phyloP scores from a whole-genome alignment of 2,329 filamentous ascomycete species.

The Epichloe hybrida region DNA sequence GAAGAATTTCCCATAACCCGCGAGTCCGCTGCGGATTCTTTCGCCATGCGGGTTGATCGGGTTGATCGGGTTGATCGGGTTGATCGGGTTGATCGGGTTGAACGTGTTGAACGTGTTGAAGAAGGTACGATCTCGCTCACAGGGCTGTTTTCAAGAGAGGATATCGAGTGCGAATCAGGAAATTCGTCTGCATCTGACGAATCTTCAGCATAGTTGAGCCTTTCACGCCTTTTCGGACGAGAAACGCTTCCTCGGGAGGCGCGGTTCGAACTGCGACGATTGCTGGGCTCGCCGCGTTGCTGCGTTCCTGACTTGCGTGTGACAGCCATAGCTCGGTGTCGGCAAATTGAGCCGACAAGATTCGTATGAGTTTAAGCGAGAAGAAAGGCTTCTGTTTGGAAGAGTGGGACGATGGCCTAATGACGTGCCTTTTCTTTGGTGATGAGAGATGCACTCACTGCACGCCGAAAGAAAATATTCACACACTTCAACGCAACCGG shows the following conservation, averaged over 20 bases:
- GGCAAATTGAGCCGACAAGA: not conserved
- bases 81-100: not conserved
- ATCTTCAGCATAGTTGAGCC: slow-evolving; percentile 5
- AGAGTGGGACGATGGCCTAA: not conserved
- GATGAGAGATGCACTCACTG: not conserved
- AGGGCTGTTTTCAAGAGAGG: not conserved
- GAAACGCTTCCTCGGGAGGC: slow-evolving; percentile 6
- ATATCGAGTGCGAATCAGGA: not conserved
- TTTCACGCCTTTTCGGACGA: slow-evolving; percentile 2
- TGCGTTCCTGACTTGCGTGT: slow-evolving; percentile 11
- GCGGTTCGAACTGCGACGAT: slow-evolving; percentile 14
- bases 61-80: not conserved
- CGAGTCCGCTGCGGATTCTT: not conserved
- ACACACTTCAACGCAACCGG: not conserved
- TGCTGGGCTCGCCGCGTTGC: not conserved
- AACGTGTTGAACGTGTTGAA: not conserved
- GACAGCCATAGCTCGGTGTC: slow-evolving; percentile 12
- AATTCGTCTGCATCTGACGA: slow-evolving; percentile 1
- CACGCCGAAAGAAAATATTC: not conserved
- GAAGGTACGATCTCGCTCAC: not conserved
- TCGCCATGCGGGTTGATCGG: not conserved
- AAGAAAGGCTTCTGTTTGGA: not conserved
- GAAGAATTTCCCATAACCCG: not conserved
- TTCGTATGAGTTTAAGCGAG: not conserved
- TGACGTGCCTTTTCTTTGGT: not conserved